Base-by-base conservation (phyloP, 768 basidiomycete species). In the Terana coerulea region DNA sequence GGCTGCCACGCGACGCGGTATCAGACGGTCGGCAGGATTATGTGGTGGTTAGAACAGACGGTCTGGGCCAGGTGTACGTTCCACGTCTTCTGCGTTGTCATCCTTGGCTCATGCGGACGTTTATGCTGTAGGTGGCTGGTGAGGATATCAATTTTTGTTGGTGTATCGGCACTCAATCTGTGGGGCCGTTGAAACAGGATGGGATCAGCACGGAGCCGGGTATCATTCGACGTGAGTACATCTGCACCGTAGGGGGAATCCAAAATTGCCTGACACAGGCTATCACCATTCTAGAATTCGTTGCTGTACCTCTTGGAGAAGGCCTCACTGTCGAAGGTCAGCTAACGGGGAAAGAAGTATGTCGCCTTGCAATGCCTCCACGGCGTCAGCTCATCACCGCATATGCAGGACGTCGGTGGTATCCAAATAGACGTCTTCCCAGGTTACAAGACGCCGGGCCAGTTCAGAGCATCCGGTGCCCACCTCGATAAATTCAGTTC, bases 1-100 rank as follows among this genome's bases (percentile, higher is more conserved):
- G 62, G 15, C 34, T 53, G 22, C 54, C 56, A 6, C 59, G 59
- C 25, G 39, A 54, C 28, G 53, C 53, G 19, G 33, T 53, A 1
- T n/a, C 44, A 3, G 22, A 48, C 8, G 55, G 59, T 22, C 57
- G 58, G 47, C 65, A 65, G 35, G 65, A 67, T 46, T 66, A 66
- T 44, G 28, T 64, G 9, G 45, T 56, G 2, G 39, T 64, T 5
- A 50, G 52, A 2, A 35, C 25, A 10, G 19, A 39, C 8, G 31
- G 52, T 44, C 7, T 3, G 21, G 46, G 55, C 10, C 62, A 63
- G 47, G 28, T 54, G 60, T 63, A 24, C 9, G 43, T 44, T 11
- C 9, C 14, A 1, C 28, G n/a, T 30, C 29, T 12, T 29, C 2
- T n/a, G 28, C 15, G 2, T 29, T 2, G n/a, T n/a, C n/a, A 11